These are phyloP conservation scores for Leccinellum luteum DNA, from an alignment of 768 basidiomycete genomes.

Conservation along the genomic window DNA sequence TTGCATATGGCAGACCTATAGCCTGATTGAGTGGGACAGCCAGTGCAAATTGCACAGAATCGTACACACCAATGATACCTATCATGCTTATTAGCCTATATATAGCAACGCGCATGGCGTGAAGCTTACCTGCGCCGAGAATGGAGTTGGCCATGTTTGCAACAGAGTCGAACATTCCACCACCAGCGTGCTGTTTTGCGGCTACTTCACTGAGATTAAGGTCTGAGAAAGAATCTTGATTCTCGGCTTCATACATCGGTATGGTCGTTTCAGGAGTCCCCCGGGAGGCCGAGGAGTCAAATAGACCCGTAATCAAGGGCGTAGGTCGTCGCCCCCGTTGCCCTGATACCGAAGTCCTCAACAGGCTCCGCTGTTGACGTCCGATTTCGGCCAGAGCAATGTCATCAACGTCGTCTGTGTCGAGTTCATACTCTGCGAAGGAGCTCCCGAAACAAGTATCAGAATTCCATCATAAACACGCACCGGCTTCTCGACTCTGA, in stretches of 20 bases:
- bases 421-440: conserved; percentile 73
- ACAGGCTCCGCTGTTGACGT: conserved; percentile 24
- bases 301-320: conserved; percentile 78
- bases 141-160: conserved; percentile 98
- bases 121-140: conserved; percentile 75
- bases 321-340: conserved; percentile 52
- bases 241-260: conserved; percentile 41
- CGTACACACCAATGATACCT: conserved; percentile 70
- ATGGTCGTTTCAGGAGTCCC: conserved; percentile 56
- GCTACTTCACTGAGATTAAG: conserved; percentile 70
- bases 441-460: conserved; percentile 9
- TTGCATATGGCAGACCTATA: conserved; percentile 87
- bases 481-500: conserved; percentile 79
- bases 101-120: conserved; percentile 4
- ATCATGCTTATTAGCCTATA: conserved; percentile 18
- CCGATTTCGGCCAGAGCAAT: conserved; percentile 31
- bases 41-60: neutral
- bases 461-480: conserved; percentile 35
- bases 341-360: conserved; percentile 28
- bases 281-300: conserved; percentile 59
- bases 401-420: conserved; percentile 79
- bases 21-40: conserved; percentile 4
- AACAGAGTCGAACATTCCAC: conserved; percentile 74
- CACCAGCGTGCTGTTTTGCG: conserved; percentile 62
- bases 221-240: conserved; percentile 25